Evolutionary conservation across 2,329 filamentous ascomycete species (phyloP).

Genomic region (Capronia americana): DNA sequence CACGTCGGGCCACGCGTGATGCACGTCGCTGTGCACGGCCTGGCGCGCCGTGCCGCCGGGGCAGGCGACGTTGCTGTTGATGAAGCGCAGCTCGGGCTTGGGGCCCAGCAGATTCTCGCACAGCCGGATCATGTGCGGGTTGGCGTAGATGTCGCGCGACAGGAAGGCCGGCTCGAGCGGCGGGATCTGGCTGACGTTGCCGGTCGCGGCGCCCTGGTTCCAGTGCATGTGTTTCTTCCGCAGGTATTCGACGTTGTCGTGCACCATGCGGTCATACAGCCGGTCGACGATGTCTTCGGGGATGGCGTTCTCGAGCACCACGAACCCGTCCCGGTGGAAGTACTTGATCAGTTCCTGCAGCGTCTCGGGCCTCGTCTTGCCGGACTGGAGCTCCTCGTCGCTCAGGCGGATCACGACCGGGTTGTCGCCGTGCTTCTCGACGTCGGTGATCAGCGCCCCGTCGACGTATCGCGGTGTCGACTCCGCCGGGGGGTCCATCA

Average conservation of each 20-base stretch:
- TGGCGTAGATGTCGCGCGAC: conserved; percentile 47
- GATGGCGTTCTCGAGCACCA: conserved; percentile 48
- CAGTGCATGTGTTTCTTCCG: conserved; percentile 43
- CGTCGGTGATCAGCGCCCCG: conserved; percentile 23
- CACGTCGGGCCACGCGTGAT: conserved; percentile 56
- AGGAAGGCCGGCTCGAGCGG: conserved; percentile 45
- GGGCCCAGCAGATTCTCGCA: conserved; percentile 47
- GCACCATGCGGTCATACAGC: conserved; percentile 65
- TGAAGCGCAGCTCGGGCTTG: conserved; percentile 46
- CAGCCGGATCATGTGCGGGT: conserved; percentile 46
- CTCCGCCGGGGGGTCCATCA: not conserved
- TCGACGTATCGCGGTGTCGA: conserved; percentile 19
- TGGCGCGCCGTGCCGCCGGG: conserved; percentile 46
- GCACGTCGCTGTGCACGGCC: conserved; percentile 50
- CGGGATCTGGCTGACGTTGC: conserved; percentile 51
- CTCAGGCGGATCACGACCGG: conserved; percentile 25
- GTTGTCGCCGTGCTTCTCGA: conserved; percentile 30
- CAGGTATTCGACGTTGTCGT: conserved; percentile 40
- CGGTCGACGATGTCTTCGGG: conserved; percentile 43
- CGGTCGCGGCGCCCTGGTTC: conserved; percentile 44
- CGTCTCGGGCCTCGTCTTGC: conserved; percentile 25
- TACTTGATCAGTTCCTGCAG: conserved; percentile 29
- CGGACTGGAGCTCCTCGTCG: conserved; percentile 28
- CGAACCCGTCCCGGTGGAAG: conserved; percentile 47
- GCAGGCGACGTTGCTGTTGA: conserved; percentile 50